Evolutionary conservation across 805 yeast genomes (phyloP), one percentile per base, ranked within the genome.

Genomic region (Tetrapisispora fleetii): DNA sequence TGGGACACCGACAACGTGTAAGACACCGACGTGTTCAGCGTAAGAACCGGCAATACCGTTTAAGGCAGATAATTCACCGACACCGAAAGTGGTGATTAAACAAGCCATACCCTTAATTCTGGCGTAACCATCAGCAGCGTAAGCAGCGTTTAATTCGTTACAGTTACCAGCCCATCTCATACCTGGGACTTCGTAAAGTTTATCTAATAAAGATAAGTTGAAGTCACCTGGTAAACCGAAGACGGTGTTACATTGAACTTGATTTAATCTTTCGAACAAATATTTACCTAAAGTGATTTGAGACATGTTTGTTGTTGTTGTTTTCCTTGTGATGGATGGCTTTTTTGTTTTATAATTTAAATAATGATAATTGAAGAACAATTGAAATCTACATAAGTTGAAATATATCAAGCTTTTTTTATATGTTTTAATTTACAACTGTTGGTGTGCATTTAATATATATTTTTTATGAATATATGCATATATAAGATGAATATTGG

Each of bases 111-210:
- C 83, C 69, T 84, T 85, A 59, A 86, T 74, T 66, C 95, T 73
- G 47, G 91, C 81, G 71, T 86, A 86, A 54, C 95, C 95, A 67
- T 86, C 95, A 42, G 93, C 89, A 47, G 95, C 85, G 55, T 62
- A 62, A 39, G 93, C 85, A 41, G 95, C 93, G 67, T 87, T 87
- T 71, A 86, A 76, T 72, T 86, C 95, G 69, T 87, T 86, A 64
- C 93, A 85, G 67, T 86, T 85, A 60, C 95, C 95, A 46, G 86
- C 89, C 95, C 95, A 86, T 72, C 84, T 77, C 68, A 86, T 63
- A 41, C 85, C 86, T 35, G 77, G 80, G 45, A 83, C 86, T 59
- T 81, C 85, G 66, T 83, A 80, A 60, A 84, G 73, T 63, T 83
- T 80, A 63, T 84, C 90, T 53, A 84, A 70, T 47, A 84, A 68